Percentiles rank a stretch among this genome's conserved stretches.
phyloP scores from a whole-genome alignment of 2,329 filamentous ascomycete genomes.

The Didymellaceae sp. region DNA sequence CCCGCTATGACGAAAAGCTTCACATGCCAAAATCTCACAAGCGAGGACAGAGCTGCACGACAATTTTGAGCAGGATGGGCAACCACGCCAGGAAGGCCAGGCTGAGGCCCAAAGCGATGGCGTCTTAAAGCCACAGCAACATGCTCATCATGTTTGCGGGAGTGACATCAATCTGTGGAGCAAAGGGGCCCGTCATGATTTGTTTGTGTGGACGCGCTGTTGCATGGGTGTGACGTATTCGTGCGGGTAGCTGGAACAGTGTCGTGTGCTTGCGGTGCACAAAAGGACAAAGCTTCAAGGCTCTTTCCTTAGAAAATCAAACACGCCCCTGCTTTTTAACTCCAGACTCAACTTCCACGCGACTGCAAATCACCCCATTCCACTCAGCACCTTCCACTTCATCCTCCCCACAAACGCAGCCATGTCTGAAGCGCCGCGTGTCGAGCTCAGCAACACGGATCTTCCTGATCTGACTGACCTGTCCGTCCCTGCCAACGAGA shows the following conservation, averaged over 20 bases:
- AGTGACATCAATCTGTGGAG: conserved; percentile 20
- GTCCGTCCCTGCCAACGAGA: conserved; percentile 30
- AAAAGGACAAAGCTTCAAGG: conserved; percentile 16
- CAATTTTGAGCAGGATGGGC: conserved; percentile 1
- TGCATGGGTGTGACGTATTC: conserved; percentile 18
- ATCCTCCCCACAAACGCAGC: conserved; percentile 4
- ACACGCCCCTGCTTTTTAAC: conserved; percentile 5
- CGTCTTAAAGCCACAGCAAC: conserved; percentile 6
- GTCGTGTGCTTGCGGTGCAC: conserved; percentile 12
- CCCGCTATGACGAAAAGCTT: conserved; percentile 1
- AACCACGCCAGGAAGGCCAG: conserved; percentile 2
- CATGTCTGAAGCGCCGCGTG: conserved; percentile 44
- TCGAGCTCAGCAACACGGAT: conserved; percentile 37
- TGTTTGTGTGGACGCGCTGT: conserved; percentile 19
- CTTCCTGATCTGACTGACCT: conserved; percentile 36
- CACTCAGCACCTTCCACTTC: background rate
- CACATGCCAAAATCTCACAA: conserved; percentile 17
- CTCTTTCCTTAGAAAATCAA: conserved; percentile 15
- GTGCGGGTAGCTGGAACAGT: conserved; percentile 16
- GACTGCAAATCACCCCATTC: conserved; percentile 2
- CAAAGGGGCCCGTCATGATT: conserved; percentile 5
- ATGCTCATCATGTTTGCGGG: conserved; percentile 3
- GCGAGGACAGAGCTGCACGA: conserved; percentile 8
- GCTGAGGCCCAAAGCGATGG: conserved; percentile 6
- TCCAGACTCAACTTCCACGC: conserved; percentile 5